These are phyloP conservation scores for Tetrahymena elliotti DNA, from an alignment of 73 alveolate genomes.

Conservation along the genomic window DNA sequence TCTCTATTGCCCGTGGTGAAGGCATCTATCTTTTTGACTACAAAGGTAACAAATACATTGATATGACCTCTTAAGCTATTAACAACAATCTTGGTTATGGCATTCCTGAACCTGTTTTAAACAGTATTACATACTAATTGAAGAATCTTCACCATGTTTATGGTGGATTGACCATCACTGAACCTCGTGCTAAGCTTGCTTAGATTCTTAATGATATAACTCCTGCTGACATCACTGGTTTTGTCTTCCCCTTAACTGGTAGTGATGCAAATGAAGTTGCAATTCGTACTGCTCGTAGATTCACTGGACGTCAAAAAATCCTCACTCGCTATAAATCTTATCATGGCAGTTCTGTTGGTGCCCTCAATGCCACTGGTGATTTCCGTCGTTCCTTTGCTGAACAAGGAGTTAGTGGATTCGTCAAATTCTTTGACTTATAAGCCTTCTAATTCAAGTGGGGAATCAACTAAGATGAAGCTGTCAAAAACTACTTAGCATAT, in stretches of 20 bases:
- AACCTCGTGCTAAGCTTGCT: conserved; percentile 55
- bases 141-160: conserved; percentile 1
- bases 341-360: conserved; percentile 60
- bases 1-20: conserved; percentile 22
- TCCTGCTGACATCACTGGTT: conserved; percentile 57
- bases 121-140: not conserved
- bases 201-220: conserved; percentile 48
- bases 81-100: conserved; percentile 57
- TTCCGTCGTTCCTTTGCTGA: conserved; percentile 59
- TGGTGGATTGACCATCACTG: conserved; percentile 41
- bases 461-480: conserved; percentile 22
- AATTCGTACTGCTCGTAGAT: conserved; percentile 54
- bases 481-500: conserved; percentile 36
- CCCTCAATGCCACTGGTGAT: conserved; percentile 65
- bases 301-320: conserved; percentile 44
- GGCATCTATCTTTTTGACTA: conserved; percentile 56
- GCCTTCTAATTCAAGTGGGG: conserved; percentile 16
- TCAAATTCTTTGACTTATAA: conserved; percentile 33
- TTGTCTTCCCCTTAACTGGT: conserved; percentile 56
- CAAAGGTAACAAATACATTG: conserved; percentile 50
- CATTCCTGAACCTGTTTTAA: conserved; percentile 41
- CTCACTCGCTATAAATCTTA: conserved; percentile 49
- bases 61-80: conserved; percentile 54
- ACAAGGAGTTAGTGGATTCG: conserved; percentile 55
- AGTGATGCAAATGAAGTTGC: conserved; percentile 63